Base-by-base conservation (phyloP, 2,329 filamentous ascomycete species). In the Mollisia scopiformis region DNA sequence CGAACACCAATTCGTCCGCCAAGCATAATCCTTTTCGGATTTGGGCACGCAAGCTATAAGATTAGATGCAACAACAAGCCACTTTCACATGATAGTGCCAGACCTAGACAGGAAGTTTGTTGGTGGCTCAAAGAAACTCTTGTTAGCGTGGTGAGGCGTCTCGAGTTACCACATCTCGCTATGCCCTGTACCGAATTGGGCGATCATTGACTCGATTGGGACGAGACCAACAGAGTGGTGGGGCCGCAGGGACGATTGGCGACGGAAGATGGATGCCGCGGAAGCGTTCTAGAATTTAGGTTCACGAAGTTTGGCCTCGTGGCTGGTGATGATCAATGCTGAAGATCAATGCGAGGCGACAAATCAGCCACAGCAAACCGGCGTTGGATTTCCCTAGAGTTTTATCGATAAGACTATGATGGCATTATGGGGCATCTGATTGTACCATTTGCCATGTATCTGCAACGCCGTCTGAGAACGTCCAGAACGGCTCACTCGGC, bases 321-420 rank as follows among this genome's bases (percentile, higher is more conserved):
- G 55, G 43, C 46, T 57, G 30, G 43, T 57, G 55, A 19, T 49
- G 55, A 57, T 37, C 55, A 50, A 23, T 21, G 55, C 41, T 39
- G 55, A 19, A 2, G n/a, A 14, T 31, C 31, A 21, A n/a, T 16
- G 27, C 27, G 21, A 27, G 19, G 6, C 23, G 46, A 7, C 27
- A 2, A 30, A 30, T 30, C 46, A 49, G 14, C 14, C 46, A 49
- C 27, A 13, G 16, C n/a, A n/a, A n/a, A n/a, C n/a, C n/a, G n/a
- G n/a, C n/a, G n/a, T n/a, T n/a, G n/a, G n/a, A n/a, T n/a, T n/a
- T n/a, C n/a, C 19, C 28, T 51, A 16, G 25, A n/a, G 16, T 10
- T 21, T n/a, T 37, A 57, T 50, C 43, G 55, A 57, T 57, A 57
- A 57, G 43, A 33, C 33, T 21, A 57, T 50, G 30, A 30, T n/a